Conservation (phyloP, 257 asterid species). For the Rauvolfia tetraphylla region DNA sequence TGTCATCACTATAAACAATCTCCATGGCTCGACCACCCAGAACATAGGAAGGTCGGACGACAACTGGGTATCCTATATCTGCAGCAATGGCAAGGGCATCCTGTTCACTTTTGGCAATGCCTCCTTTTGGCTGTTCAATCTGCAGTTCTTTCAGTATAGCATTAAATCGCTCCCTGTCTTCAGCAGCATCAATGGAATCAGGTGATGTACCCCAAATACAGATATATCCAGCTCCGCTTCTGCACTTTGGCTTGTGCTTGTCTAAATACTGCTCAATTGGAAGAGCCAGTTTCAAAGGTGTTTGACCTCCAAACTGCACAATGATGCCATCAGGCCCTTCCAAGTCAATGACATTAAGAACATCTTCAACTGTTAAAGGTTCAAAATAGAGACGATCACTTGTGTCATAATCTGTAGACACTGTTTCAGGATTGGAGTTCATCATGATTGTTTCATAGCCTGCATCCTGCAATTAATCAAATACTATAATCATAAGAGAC, state of each 20-base stretch:
- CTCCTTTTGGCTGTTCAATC: slow-evolving; percentile 97
- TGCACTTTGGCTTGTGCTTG: slow-evolving; percentile 52
- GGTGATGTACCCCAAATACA: slow-evolving; percentile 98
- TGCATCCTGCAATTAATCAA: slow-evolving; percentile 54
- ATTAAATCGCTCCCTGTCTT: slow-evolving; percentile 89
- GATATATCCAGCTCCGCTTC: slow-evolving; percentile 66
- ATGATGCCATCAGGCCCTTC: slow-evolving; percentile 97
- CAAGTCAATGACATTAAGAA: slow-evolving; percentile 79
- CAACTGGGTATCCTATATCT: slow-evolving; percentile 90
- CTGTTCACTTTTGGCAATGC: slow-evolving; percentile 83
- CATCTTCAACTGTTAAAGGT: slow-evolving; percentile 95
- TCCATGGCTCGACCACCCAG: slow-evolving; percentile 99
- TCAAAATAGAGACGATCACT: slow-evolving; percentile 97
- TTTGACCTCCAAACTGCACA: slow-evolving; percentile 98
- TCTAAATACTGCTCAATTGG: slow-evolving; percentile 77
- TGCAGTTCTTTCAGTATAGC: slow-evolving; percentile 70
- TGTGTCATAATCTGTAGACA: slow-evolving; percentile 94
- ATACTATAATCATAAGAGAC: background rate
- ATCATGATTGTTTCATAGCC: slow-evolving; percentile 96
- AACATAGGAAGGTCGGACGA: slow-evolving; percentile 94
- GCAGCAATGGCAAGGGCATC: slow-evolving; percentile 94
- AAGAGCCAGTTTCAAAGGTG: slow-evolving; percentile 82
- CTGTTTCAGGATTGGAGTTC: slow-evolving; percentile 98
- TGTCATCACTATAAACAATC: slow-evolving; percentile 91
- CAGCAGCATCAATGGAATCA: slow-evolving; percentile 96